Evolutionary conservation across 1,139 yeast species (phyloP), one percentile per base, ranked within the genome.

Genomic region (Yamadazyma blattariae): DNA sequence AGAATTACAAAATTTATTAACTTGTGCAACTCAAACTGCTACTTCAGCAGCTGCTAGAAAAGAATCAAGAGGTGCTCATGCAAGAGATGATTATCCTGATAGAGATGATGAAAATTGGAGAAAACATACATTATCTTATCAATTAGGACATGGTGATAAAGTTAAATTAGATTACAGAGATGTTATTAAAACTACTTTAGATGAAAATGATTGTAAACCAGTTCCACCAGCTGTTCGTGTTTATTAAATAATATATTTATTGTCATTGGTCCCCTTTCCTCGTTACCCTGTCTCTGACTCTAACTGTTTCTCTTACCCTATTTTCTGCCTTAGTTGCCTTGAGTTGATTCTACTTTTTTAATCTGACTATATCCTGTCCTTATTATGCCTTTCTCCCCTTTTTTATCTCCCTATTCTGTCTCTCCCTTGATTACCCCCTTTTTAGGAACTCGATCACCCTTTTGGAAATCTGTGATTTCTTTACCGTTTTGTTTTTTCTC

Each of bases 51-150:
- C 94, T 45, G 95, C 89, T 40, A 87, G 98, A 77, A 83, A 73
- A 57, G 98, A 92, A 73, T 89, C 97, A 32, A 88, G 98, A 77
- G 98, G 98, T 73, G 98, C 98, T 36, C 98, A 92, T 59, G 97
- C 98, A 46, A 85, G 97, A 74, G 98, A 92, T 67, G 98, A 92
- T 66, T 90, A 67, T 73, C 97, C 95, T 56, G 82, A 81, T 44
- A 88, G 98, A 80, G 96, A 92, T 58, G 98, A 92, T 61, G 89
- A 60, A 42, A 73, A 88, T 74, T 92, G 98, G 98, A 88, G 89
- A 94, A 92, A 92, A 74, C 98, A 92, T 70, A 79, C 97, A 35
- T 74, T 92, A 59, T 87, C 97, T 36, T 92, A 95, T 88, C 97
- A 92, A 73, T 57, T 66, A 41, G 64, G 67, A 29, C 72, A 73